phyloP scores from a whole-genome alignment of 139 green algal species.

The Ostreobium quekettii region DNA sequence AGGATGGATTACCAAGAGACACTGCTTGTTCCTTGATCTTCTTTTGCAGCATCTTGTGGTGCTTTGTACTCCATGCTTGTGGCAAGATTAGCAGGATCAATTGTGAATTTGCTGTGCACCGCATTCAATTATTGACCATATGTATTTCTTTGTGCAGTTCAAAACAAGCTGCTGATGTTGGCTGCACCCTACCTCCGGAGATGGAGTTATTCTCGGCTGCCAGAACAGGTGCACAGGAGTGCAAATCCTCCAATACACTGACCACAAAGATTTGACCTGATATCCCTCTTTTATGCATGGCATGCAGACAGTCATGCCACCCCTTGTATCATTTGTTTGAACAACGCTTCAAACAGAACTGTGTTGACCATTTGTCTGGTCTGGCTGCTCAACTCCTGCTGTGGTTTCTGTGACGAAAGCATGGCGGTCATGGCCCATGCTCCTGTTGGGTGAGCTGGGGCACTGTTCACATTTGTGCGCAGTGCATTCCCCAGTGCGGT shows the following conservation, averaged over 20 bases:
- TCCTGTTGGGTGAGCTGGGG: too few species aligned
- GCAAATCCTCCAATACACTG: too few species aligned
- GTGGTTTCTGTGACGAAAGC: too few species aligned
- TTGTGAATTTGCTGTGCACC: background rate
- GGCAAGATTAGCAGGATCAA: background rate
- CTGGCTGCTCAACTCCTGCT: background rate
- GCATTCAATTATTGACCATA: background rate
- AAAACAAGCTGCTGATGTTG: conserved; percentile 85
- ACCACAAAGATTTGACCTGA: too few species aligned
- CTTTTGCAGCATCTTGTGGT: background rate
- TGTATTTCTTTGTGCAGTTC: conserved; percentile 54
- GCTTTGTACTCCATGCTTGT: background rate
- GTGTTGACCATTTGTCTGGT: background rate
- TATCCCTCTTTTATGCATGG: too few species aligned
- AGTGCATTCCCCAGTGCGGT: background rate
- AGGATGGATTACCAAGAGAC: too few species aligned
- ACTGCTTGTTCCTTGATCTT: too few species aligned
- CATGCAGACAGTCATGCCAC: too few species aligned
- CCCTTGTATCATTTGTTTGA: too few species aligned
- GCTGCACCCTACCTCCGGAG: conserved; percentile 78
- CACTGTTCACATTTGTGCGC: too few species aligned
- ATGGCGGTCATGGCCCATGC: too few species aligned
- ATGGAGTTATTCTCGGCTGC: conserved; percentile 71
- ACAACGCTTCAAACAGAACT: background rate
- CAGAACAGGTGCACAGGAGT: conserved; percentile 56